Conservation (phyloP, 306 rosid genomes). For the Cicer bijugum region DNA sequence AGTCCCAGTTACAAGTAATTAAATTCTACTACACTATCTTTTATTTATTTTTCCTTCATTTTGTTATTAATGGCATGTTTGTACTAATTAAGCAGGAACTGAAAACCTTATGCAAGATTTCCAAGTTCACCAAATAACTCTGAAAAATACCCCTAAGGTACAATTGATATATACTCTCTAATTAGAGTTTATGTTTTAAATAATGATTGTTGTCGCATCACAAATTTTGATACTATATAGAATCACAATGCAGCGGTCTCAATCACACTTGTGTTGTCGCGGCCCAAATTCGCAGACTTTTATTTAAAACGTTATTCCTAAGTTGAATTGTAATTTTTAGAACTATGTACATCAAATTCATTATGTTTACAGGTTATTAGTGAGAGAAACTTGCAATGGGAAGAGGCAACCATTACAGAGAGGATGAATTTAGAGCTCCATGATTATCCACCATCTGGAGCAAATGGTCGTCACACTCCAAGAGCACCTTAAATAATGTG, state of each 20-base stretch:
- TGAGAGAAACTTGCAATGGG: conserved; percentile 36
- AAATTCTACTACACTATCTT: conserved; percentile 1
- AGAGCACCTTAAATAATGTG: conserved; percentile 53
- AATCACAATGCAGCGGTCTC: too few species aligned
- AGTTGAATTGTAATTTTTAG: not conserved
- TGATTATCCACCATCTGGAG: conserved; percentile 80
- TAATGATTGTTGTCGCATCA: too few species aligned
- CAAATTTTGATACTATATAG: too few species aligned
- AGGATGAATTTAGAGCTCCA: conserved; percentile 76
- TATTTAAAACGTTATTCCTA: not conserved
- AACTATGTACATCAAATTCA: not conserved
- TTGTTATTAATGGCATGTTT: conserved; percentile 10
- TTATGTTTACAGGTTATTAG: conserved; percentile 48
- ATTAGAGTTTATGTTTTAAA: too few species aligned
- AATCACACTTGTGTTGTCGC: too few species aligned
- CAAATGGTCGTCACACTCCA: conserved; percentile 94
- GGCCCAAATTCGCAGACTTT: too few species aligned
- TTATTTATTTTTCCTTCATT: conserved; percentile 13
- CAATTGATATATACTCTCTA: not conserved
- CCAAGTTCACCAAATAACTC: conserved; percentile 44
- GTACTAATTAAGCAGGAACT: conserved; percentile 57
- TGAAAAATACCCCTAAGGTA: conserved; percentile 50
- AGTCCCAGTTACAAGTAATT: conserved; percentile 74
- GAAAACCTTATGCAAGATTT: conserved; percentile 57
- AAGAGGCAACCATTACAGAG: conserved; percentile 43